A percentile compares a stretch with the other conserved stretches of the same genome.
Evolutionary conservation across 371 early-diverging fungal genomes (phyloP).

Genomic region (Circinella umbellata): DNA sequence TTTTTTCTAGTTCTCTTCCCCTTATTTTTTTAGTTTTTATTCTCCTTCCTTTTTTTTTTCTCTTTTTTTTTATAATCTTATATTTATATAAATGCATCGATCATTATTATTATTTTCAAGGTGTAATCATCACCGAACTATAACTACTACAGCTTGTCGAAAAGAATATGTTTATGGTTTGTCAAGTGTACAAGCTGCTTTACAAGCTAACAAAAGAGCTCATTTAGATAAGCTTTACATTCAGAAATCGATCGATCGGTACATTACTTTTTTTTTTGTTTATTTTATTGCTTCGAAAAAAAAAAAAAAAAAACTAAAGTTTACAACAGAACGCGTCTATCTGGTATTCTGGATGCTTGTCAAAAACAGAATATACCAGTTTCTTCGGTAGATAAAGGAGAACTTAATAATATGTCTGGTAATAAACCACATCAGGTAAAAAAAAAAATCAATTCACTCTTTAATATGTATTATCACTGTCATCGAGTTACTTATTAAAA

Average conservation of each 20-base stretch:
- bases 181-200: slow-evolving; percentile 24
- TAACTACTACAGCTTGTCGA: not conserved
- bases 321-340: slow-evolving; percentile 2
- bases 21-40: not conserved
- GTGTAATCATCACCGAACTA: not conserved
- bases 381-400: slow-evolving; percentile 24
- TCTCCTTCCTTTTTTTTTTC: not conserved
- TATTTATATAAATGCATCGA: not conserved
- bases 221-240: slow-evolving; percentile 12
- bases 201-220: slow-evolving; percentile 19
- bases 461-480: not conserved
- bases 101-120: not conserved
- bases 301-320: slow-evolving; percentile 3
- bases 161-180: slow-evolving; percentile 25
- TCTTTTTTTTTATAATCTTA: not conserved
- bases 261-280: not conserved
- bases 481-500: no score
- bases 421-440: slow-evolving; percentile 33
- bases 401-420: slow-evolving; percentile 29
- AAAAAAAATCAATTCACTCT: not conserved
- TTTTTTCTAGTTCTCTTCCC: not conserved
- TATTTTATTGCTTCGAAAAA: not conserved
- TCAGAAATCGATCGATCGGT: slow-evolving; percentile 15
- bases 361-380: slow-evolving; percentile 16
- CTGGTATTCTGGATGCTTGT: slow-evolving; percentile 15